Conservation (phyloP, 2,329 filamentous ascomycete genomes). For the Ambrosiella cleistominuta region DNA sequence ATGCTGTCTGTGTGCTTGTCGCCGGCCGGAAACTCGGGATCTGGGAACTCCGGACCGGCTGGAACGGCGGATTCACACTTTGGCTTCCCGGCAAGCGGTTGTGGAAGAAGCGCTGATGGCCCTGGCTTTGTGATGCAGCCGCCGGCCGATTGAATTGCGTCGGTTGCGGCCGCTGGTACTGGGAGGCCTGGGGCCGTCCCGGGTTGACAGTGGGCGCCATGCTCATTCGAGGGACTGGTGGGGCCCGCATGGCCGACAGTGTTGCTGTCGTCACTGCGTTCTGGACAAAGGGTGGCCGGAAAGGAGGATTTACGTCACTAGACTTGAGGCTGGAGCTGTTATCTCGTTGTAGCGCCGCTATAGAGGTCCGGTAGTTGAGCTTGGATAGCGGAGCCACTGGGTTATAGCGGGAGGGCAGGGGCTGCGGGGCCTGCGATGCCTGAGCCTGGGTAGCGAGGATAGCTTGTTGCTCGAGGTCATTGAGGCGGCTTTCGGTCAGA, state of each 20-base stretch:
- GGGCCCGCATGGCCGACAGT: constrained; percentile 16
- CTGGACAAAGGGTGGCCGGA: neutral
- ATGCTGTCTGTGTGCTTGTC: too few species aligned
- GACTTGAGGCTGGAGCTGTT: constrained; percentile 10
- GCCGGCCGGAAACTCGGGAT: neutral
- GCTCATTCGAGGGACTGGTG: neutral
- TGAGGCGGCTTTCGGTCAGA: constrained; percentile 37
- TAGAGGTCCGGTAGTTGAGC: too few species aligned
- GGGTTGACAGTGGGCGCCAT: constrained; percentile 2
- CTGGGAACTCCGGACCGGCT: constrained; percentile 3
- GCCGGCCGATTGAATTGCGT: constrained; percentile 4
- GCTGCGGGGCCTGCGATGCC: neutral
- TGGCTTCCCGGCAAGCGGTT: neutral
- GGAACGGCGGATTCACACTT: neutral
- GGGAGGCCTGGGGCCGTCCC: constrained; percentile 21
- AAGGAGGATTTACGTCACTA: constrained; percentile 3
- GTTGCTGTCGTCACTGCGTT: constrained; percentile 14
- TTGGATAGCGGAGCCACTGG: neutral
- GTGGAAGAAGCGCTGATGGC: neutral
- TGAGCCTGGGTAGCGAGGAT: constrained; percentile 40
- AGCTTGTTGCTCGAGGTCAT: constrained; percentile 46
- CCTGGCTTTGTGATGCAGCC: neutral
- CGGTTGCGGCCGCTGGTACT: constrained; percentile 21
- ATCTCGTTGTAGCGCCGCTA: too few species aligned
- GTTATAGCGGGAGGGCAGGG: neutral